Evolutionary conservation across 257 asterid genomes (phyloP).

Genomic region (Marsdenia floribunda): DNA sequence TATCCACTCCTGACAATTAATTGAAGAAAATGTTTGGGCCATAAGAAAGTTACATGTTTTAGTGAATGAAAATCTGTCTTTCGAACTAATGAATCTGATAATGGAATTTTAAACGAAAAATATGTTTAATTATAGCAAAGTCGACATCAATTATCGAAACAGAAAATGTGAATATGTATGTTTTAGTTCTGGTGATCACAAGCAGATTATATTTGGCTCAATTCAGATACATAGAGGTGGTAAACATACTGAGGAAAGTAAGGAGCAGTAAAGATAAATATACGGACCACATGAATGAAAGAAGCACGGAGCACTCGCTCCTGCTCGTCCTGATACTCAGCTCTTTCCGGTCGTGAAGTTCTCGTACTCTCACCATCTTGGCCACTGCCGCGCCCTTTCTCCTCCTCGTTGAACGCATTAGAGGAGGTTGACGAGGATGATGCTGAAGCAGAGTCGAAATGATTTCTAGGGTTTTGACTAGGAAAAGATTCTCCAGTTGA

Average conservation of each 20-base stretch:
- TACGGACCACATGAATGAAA: conserved; percentile 66
- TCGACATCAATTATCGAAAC: neutral
- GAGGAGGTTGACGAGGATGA: conserved; percentile 32
- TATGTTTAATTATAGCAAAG: no score
- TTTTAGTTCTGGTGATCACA: neutral
- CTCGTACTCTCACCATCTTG: conserved; percentile 32
- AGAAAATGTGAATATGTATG: neutral
- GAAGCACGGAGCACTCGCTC: conserved; percentile 83
- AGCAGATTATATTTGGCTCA: neutral
- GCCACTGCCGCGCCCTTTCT: conserved; percentile 8
- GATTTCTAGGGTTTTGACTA: conserved; percentile 28
- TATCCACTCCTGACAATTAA: no score
- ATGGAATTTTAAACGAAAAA: no score
- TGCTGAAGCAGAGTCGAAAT: conserved; percentile 26
- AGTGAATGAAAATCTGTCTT: no score
- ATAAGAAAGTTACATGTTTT: no score
- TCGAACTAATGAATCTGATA: no score
- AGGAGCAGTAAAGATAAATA: conserved; percentile 1
- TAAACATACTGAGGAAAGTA: neutral
- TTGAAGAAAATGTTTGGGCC: no score
- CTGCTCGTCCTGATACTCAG: conserved; percentile 69
- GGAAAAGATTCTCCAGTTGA: conserved; percentile 33
- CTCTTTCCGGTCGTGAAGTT: conserved; percentile 26
- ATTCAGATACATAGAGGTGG: neutral
- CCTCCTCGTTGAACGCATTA: conserved; percentile 16